These are phyloP conservation scores for Globisporangium ultimum DNA, from an alignment of 352 stramenopile species.

Conservation along the genomic window DNA sequence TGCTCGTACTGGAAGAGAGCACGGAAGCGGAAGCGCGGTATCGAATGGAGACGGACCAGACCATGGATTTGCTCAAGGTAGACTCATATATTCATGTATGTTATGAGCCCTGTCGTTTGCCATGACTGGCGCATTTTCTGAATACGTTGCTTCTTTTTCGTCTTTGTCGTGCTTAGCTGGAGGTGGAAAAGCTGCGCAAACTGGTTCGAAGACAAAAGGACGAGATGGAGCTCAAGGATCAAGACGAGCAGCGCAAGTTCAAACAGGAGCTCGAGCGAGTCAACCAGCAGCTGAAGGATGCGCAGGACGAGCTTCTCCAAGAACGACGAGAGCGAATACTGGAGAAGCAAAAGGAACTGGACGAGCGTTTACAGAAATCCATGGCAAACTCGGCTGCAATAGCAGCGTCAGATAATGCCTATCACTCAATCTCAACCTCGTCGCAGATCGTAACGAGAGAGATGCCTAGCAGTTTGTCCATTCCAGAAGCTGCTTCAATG, in stretches of 20 bases:
- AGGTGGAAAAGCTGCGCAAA: slow-evolving; percentile 63
- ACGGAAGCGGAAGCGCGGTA: slow-evolving; percentile 48
- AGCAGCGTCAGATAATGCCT: background rate
- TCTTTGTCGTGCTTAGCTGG: slow-evolving; percentile 16
- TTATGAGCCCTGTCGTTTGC: background rate
- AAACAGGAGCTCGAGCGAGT: slow-evolving; percentile 32
- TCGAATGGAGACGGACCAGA: slow-evolving; percentile 57
- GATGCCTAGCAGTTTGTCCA: background rate
- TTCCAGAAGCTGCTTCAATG: background rate
- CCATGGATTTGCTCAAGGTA: slow-evolving; percentile 61
- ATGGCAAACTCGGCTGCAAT: slow-evolving; percentile 1
- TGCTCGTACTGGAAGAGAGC: slow-evolving; percentile 58
- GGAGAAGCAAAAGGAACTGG: slow-evolving; percentile 56
- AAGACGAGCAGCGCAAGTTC: slow-evolving; percentile 22
- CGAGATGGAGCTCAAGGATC: slow-evolving; percentile 38
- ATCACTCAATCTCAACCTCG: background rate
- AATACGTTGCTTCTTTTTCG: no score
- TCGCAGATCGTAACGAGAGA: background rate
- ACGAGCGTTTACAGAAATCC: slow-evolving; percentile 34
- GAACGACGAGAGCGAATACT: slow-evolving; percentile 51
- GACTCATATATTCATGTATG: background rate
- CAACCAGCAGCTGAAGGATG: slow-evolving; percentile 38
- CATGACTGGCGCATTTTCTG: background rate
- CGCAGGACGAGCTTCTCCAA: slow-evolving; percentile 49
- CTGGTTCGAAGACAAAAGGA: slow-evolving; percentile 47